Evolutionary conservation across 2,329 filamentous ascomycete species (phyloP).

Genomic region (Diplocarpon mali): DNA sequence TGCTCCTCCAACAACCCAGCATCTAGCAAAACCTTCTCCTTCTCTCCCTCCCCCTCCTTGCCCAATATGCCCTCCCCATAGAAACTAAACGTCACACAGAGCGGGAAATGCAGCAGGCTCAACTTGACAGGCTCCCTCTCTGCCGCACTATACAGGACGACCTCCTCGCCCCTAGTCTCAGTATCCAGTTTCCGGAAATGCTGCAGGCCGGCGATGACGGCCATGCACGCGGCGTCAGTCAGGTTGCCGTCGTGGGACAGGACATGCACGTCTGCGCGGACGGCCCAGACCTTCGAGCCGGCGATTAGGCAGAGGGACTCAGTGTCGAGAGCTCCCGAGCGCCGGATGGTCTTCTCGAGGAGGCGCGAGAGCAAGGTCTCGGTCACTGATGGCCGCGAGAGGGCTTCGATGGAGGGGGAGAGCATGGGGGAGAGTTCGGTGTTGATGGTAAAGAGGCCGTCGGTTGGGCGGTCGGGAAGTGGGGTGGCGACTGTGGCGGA

Average conservation of each 20-base stretch:
- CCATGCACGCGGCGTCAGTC: slow-evolving; percentile 75
- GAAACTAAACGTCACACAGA: slow-evolving; percentile 84
- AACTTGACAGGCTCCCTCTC: slow-evolving; percentile 86
- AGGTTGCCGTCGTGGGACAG: slow-evolving; percentile 85
- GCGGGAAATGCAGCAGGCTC: slow-evolving; percentile 82
- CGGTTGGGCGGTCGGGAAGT: slow-evolving; percentile 80
- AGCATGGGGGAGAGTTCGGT: slow-evolving; percentile 90
- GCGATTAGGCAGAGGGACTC: slow-evolving; percentile 92
- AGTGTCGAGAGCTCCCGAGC: slow-evolving; percentile 85
- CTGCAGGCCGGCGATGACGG: slow-evolving; percentile 75
- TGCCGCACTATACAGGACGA: slow-evolving; percentile 72
- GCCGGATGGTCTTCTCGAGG: slow-evolving; percentile 87
- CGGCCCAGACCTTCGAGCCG: slow-evolving; percentile 80
- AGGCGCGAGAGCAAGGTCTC: slow-evolving; percentile 80
- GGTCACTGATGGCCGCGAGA: slow-evolving; percentile 69
- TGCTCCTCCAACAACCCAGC: slow-evolving; percentile 66
- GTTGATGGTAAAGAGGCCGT: slow-evolving; percentile 86
- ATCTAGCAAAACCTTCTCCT: slow-evolving; percentile 61
- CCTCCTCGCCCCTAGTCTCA: slow-evolving; percentile 69
- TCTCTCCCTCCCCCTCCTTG: slow-evolving; percentile 52
- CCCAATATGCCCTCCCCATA: slow-evolving; percentile 38
- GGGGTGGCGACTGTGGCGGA: slow-evolving; percentile 83
- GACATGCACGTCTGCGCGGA: slow-evolving; percentile 86
- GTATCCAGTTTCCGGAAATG: slow-evolving; percentile 91
- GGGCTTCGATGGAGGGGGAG: slow-evolving; percentile 77